Conservation (phyloP, 345 rosid genomes). For the Eutrema heterophyllum region DNA sequence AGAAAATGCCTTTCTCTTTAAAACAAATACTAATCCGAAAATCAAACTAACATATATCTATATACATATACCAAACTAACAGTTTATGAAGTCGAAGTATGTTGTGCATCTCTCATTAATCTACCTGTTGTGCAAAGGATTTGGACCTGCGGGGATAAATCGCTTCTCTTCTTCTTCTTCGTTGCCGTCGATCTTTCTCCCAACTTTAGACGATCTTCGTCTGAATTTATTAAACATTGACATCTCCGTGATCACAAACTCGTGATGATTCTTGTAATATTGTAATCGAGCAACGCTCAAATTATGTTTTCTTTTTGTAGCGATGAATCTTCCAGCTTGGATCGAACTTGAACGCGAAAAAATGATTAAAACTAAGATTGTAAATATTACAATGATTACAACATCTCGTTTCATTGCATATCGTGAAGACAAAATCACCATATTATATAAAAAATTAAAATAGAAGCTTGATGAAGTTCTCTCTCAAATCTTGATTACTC, state of each 20-base stretch:
- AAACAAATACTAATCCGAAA: neutral
- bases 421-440: neutral
- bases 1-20: neutral
- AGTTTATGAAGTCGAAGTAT: neutral
- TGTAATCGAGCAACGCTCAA: slow-evolving; percentile 3
- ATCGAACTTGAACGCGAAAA: slow-evolving; percentile 15
- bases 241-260: slow-evolving; percentile 12
- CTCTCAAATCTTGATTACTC: neutral
- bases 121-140: slow-evolving; percentile 32
- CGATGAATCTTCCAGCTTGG: slow-evolving; percentile 8
- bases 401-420: slow-evolving; percentile 27
- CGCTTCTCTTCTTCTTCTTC: slow-evolving; percentile 23
- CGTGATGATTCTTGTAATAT: slow-evolving; percentile 4
- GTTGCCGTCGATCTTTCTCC: slow-evolving; percentile 7
- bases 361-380: slow-evolving; percentile 9
- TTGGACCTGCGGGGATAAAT: slow-evolving; percentile 27
- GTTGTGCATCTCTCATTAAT: neutral
- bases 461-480: neutral
- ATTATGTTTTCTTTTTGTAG: neutral
- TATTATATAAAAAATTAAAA: neutral
- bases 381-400: slow-evolving; percentile 9
- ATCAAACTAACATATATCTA: neutral
- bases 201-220: neutral
- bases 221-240: slow-evolving; percentile 4
- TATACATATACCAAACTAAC: neutral